Percentiles rank a stretch among this genome's conserved stretches.
phyloP scores from a whole-genome alignment of 2,329 filamentous ascomycete genomes.

The Cladosporium austrohemisphaericum region DNA sequence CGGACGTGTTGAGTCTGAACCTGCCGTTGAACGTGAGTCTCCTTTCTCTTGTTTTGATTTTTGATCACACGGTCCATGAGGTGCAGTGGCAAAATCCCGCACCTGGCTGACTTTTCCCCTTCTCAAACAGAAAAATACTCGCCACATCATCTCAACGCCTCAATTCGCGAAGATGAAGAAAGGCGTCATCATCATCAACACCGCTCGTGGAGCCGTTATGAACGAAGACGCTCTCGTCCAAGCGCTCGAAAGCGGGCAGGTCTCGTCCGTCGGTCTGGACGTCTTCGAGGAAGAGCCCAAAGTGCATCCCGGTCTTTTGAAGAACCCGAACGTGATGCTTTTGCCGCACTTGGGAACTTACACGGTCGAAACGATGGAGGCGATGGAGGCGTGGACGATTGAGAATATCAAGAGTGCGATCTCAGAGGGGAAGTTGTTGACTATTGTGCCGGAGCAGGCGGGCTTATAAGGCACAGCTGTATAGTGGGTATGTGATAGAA shows the following conservation, averaged over 20 bases:
- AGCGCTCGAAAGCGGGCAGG: slow-evolving; percentile 66
- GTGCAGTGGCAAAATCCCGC: too few species aligned
- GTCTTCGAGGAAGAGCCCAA: slow-evolving; percentile 80
- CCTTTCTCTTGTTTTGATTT: not conserved
- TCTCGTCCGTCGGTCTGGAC: slow-evolving; percentile 70
- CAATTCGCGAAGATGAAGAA: slow-evolving; percentile 76
- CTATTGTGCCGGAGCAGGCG: slow-evolving; percentile 69
- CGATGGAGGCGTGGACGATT: slow-evolving; percentile 73
- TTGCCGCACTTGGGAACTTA: slow-evolving; percentile 85
- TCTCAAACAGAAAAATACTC: slow-evolving; percentile 61
- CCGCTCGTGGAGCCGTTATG: slow-evolving; percentile 76
- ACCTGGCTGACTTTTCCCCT: not conserved
- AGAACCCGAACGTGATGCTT: slow-evolving; percentile 68
- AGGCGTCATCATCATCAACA: slow-evolving; percentile 75
- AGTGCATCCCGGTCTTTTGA: slow-evolving; percentile 67
- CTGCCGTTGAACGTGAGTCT: slow-evolving; percentile 71
- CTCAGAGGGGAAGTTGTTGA: slow-evolving; percentile 59
- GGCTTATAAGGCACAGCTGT: slow-evolving; percentile 39
- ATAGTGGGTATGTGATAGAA: too few species aligned
- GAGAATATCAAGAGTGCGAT: slow-evolving; percentile 64
- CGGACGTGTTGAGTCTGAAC: slow-evolving; percentile 77
- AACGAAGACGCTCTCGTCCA: slow-evolving; percentile 75
- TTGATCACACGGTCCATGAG: not conserved
- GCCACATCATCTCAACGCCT: slow-evolving; percentile 67
- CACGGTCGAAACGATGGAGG: slow-evolving; percentile 62